Conservation (phyloP, 1,284 basidiomycete species). For the Austroboletus novae-zelandiae region DNA sequence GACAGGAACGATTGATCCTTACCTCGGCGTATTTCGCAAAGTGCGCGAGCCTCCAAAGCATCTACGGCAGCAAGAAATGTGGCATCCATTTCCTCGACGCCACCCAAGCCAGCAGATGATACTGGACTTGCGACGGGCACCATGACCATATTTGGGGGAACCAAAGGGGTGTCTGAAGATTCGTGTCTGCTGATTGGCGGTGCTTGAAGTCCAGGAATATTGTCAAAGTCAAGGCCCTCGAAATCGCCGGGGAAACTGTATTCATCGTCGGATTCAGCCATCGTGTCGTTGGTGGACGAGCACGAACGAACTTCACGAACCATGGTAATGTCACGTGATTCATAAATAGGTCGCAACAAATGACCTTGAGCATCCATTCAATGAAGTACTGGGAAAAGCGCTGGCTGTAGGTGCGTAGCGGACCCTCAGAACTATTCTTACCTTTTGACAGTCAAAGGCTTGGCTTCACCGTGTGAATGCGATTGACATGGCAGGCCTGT, state of each 20-base stretch:
- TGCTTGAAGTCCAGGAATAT: slow-evolving; percentile 36
- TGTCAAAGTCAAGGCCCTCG: slow-evolving; percentile 34
- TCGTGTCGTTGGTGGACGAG: slow-evolving; percentile 3
- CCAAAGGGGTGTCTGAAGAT: not conserved
- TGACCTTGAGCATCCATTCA: too few relatives aligned
- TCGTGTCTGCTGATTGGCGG: slow-evolving; percentile 12
- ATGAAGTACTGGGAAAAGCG: too few relatives aligned
- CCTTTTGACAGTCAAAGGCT: slow-evolving; percentile 8
- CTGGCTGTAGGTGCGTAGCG: too few relatives aligned
- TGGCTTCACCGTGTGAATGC: slow-evolving; percentile 2
- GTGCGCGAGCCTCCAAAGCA: slow-evolving; percentile 34
- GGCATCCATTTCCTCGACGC: slow-evolving; percentile 33
- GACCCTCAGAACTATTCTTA: slow-evolving; percentile 10
- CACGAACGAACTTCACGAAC: not conserved
- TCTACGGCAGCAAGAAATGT: slow-evolving; percentile 41
- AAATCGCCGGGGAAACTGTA: slow-evolving; percentile 46
- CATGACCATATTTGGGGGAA: not conserved
- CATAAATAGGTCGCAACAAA: too few relatives aligned
- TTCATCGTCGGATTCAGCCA: slow-evolving; percentile 27
- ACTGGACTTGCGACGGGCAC: slow-evolving; percentile 13
- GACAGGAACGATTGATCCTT: not conserved
- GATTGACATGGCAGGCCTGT: not conserved
- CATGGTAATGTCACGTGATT: slow-evolving; percentile 8
- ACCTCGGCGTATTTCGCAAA: slow-evolving; percentile 11
- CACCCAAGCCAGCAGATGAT: slow-evolving; percentile 27